A percentile compares a stretch with the other conserved stretches of the same genome.
Evolutionary conservation across 164 flowering plant genomes (phyloP).

Genomic region (Magnolia changhungtana): DNA sequence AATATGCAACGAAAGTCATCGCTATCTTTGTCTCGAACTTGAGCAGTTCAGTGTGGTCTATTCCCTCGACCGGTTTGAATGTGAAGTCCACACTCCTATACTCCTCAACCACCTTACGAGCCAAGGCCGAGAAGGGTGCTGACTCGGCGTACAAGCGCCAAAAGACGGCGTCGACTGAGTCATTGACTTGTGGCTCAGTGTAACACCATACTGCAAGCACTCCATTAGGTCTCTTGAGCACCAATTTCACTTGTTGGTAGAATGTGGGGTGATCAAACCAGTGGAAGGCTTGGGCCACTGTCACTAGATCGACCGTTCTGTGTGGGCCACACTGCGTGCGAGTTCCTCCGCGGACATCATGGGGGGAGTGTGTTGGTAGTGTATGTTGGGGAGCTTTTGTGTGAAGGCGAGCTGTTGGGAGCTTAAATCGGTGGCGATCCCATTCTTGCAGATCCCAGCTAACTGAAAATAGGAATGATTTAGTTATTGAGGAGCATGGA

Average conservation of each 20-base stretch:
- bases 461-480: conserved; percentile 12
- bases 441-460: conserved; percentile 23
- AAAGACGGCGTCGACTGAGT: conserved; percentile 25
- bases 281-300: conserved; percentile 46
- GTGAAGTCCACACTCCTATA: conserved; percentile 57
- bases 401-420: conserved; percentile 23
- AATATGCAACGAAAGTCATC: conserved; percentile 51
- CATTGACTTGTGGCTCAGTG: conserved; percentile 26
- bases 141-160: conserved; percentile 15
- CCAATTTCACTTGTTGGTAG: conserved; percentile 32
- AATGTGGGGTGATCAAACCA: conserved; percentile 50
- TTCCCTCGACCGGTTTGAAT: conserved; percentile 67
- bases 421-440: conserved; percentile 30
- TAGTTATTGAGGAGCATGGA: no score
- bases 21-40: conserved; percentile 36
- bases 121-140: conserved; percentile 49
- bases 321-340: conserved; percentile 15
- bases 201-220: conserved; percentile 65
- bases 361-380: conserved; percentile 27
- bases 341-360: conserved; percentile 20
- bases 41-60: conserved; percentile 54
- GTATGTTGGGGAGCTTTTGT: conserved; percentile 23
- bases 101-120: conserved; percentile 43
- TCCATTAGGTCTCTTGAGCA: conserved; percentile 46
- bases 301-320: conserved; percentile 25